Evolutionary conservation across 176 grass and related monocot species (phyloP).

Genomic region (Ampelocalamus luodianensis): DNA sequence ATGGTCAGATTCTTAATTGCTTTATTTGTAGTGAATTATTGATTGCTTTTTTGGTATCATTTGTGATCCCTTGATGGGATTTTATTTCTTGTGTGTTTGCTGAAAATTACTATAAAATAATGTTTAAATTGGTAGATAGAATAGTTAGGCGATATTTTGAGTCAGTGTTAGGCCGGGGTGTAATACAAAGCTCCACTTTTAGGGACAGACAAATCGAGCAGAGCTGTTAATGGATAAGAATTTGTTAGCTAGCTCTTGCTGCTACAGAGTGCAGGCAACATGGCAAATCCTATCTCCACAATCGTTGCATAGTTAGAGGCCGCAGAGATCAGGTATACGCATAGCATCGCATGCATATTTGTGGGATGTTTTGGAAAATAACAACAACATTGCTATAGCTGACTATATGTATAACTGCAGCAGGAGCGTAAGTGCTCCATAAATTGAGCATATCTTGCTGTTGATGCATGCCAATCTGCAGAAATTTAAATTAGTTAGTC

Average conservation of each 20-base stretch:
- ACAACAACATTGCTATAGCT: neutral
- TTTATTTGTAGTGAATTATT: too few species aligned
- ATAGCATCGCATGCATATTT: conserved; percentile 2
- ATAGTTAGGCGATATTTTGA: too few species aligned
- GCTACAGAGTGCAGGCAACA: neutral
- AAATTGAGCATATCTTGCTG: neutral
- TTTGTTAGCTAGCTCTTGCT: neutral
- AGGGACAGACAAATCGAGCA: neutral
- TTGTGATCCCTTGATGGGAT: too few species aligned
- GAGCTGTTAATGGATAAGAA: neutral
- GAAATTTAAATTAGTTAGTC: neutral
- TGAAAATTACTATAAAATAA: too few species aligned
- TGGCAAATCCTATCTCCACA: conserved; percentile 28
- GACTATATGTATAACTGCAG: neutral
- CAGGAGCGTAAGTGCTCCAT: neutral
- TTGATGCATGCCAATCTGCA: neutral
- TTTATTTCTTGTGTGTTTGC: too few species aligned
- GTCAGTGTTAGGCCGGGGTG: too few species aligned
- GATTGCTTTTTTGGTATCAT: too few species aligned
- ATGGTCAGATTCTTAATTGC: too few species aligned
- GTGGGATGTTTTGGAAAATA: neutral
- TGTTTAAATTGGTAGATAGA: too few species aligned
- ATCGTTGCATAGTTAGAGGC: neutral
- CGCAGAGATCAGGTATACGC: too few species aligned
- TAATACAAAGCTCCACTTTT: neutral